Evolutionary conservation across 2,329 filamentous ascomycete species (phyloP).

Genomic region (Pseudonectria foliicola): DNA sequence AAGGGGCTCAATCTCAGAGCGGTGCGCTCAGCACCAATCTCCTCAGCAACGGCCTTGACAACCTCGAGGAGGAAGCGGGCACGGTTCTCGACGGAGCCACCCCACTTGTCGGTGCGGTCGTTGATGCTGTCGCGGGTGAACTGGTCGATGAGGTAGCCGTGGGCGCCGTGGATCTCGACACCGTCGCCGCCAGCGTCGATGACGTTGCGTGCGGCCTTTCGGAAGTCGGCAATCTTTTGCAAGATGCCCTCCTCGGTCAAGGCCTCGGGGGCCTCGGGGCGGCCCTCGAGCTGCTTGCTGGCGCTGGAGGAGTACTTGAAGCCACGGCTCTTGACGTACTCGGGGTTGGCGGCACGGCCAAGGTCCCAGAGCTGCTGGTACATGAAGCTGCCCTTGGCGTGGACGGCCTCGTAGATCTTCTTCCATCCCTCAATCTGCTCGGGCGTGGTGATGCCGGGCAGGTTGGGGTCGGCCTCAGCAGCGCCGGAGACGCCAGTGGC

Average conservation of each 20-base stretch:
- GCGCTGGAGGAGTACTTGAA: slow-evolving; percentile 21
- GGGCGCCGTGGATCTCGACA: slow-evolving; percentile 53
- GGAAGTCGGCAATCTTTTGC: slow-evolving; percentile 54
- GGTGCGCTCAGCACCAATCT: slow-evolving; percentile 42
- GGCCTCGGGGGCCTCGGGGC: slow-evolving; percentile 5
- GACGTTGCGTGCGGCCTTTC: slow-evolving; percentile 46
- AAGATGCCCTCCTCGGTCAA: slow-evolving; percentile 61
- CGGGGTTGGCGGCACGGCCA: slow-evolving; percentile 38
- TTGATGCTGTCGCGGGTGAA: slow-evolving; percentile 50
- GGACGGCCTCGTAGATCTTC: slow-evolving; percentile 53
- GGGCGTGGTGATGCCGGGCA: slow-evolving; percentile 51
- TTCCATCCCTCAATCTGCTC: slow-evolving; percentile 56
- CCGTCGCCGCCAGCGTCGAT: slow-evolving; percentile 62
- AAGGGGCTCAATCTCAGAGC: slow-evolving; percentile 52
- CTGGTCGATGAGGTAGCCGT: slow-evolving; percentile 58
- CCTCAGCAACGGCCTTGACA: slow-evolving; percentile 32
- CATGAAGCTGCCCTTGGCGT: slow-evolving; percentile 53
- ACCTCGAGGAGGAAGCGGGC: slow-evolving; percentile 44
- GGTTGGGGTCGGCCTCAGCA: slow-evolving; percentile 24
- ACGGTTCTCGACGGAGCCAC: slow-evolving; percentile 47
- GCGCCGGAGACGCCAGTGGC: slow-evolving; percentile 35
- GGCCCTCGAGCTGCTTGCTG: slow-evolving; percentile 16
- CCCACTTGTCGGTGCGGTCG: slow-evolving; percentile 46
- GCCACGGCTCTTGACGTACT: slow-evolving; percentile 15
- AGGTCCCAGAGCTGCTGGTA: slow-evolving; percentile 60